Conservation (phyloP, 768 basidiomycete species). For the Coprinopsis sp. region DNA sequence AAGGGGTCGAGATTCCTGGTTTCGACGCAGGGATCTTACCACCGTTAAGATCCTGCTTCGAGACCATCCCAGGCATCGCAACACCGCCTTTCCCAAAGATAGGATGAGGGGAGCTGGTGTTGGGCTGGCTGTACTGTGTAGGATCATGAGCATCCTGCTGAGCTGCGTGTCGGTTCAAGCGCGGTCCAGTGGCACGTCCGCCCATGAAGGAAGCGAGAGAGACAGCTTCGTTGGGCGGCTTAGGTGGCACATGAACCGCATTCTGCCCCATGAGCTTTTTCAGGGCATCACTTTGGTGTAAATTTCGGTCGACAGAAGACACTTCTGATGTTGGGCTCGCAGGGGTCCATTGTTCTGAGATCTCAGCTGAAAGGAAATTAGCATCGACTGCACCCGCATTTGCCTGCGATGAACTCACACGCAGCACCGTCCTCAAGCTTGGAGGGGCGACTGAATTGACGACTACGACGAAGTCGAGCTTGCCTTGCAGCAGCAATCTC, state of each 20-base stretch:
- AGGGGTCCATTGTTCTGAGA: slow-evolving; percentile 13
- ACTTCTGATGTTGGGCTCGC: slow-evolving; percentile 11
- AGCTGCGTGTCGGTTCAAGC: slow-evolving; percentile 66
- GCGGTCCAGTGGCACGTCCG: slow-evolving; percentile 68
- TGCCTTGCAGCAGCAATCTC: slow-evolving; percentile 55
- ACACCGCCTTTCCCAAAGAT: slow-evolving; percentile 71
- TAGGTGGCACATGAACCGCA: slow-evolving; percentile 16
- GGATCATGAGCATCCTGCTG: slow-evolving; percentile 65
- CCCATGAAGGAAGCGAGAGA: slow-evolving; percentile 83
- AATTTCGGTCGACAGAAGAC: slow-evolving; percentile 18
- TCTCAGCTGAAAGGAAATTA: slow-evolving; percentile 11
- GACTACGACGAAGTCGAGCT: slow-evolving; percentile 46
- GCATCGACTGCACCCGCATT: neutral
- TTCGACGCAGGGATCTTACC: slow-evolving; percentile 3
- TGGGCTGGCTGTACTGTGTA: slow-evolving; percentile 62
- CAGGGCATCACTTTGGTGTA: slow-evolving; percentile 40
- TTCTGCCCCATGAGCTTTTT: slow-evolving; percentile 41
- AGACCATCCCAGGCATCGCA: slow-evolving; percentile 70
- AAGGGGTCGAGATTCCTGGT: slow-evolving; percentile 14
- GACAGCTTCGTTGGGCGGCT: slow-evolving; percentile 37
- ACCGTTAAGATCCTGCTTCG: slow-evolving; percentile 14
- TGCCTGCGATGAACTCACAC: slow-evolving; percentile 37
- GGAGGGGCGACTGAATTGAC: slow-evolving; percentile 31
- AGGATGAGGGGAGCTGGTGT: slow-evolving; percentile 58
- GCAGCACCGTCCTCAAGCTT: slow-evolving; percentile 35